Evolutionary conservation across 768 basidiomycete species (phyloP), one percentile per base, ranked within the genome.

Genomic region (Collybia sordida): DNA sequence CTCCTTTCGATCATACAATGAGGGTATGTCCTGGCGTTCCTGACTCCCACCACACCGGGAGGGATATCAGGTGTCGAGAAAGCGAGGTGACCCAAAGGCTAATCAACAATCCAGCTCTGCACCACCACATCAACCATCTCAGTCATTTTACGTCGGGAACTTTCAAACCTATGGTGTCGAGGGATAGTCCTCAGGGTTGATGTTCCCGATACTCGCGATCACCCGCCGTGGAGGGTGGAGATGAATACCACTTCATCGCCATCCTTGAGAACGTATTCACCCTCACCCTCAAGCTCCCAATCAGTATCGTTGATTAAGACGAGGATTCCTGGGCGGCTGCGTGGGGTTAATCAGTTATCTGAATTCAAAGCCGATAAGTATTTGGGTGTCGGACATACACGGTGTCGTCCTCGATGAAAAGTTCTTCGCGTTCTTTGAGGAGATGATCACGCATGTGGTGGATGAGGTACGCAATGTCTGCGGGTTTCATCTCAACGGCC

Each of bases 281-380:
- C 86, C 65, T 98, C 96, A 27, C 93, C 93, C 65, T 98, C 96
- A 5, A 98, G 75, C 67, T 98, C 95, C 96, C 96, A 98, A 60
- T 98, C 96, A 1, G 91, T 91, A 59, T 96, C 91, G 61, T 98
- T 98, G 47, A 99, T 83, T n/a, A 99, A 75, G 3, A 98, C 96
- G 3, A 99, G 75, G 31, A 99, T 97, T 0, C 97, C 97, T 0
- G 97, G 97, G 7, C 97, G 93, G 34, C 97, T 96, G 60, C 1
- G 25, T 34, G 9, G n/a, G 42, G 23, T 18, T 14, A 3, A 11
- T 27, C 35, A 14, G 46, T 4, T 41, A 49, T 50, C 42, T n/a
- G n/a, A 4, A 14, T n/a, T 21, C 18, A 18, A 18, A 59, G 19
- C 9, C 15, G 11, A 41, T 28, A 24, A 45, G 40, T 17, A 19